These are phyloP conservation scores for Pyropia haitanensis DNA, from an alignment of 23 red algal species.

Conservation along the genomic window DNA sequence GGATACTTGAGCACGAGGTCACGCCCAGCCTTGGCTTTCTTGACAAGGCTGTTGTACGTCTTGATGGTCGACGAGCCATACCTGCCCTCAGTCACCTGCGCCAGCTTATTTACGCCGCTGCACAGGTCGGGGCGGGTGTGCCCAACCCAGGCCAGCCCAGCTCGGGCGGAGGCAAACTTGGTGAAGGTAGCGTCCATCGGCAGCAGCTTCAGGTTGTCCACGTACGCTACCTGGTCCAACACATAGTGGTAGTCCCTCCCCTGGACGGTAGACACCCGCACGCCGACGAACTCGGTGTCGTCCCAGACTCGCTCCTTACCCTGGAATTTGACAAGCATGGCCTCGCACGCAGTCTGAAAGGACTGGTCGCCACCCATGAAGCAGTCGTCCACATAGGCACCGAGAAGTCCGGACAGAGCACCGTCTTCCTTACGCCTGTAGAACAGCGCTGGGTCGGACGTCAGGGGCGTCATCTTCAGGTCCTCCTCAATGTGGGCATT, in stretches of 20 bases:
- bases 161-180: background rate
- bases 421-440: background rate
- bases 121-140: constrained; percentile 3
- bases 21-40: background rate
- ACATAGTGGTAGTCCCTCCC: background rate
- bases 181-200: constrained; percentile 2
- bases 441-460: background rate
- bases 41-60: background rate
- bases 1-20: background rate
- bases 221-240: background rate
- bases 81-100: constrained; percentile 8
- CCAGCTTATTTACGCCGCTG: constrained; percentile 2
- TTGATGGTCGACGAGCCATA: background rate
- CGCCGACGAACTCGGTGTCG: constrained; percentile 6
- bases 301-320: constrained; percentile 4
- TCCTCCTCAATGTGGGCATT: background rate
- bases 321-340: background rate
- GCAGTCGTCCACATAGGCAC: constrained; percentile 5
- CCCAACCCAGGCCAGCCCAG: constrained; percentile 2
- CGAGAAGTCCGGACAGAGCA: background rate
- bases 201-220: background rate
- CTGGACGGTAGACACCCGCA: background rate
- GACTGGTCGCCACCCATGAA: background rate
- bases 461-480: constrained; percentile 5
- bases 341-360: background rate